These are phyloP conservation scores for Combretum micranthum DNA, from an alignment of 345 rosid species.

Conservation along the genomic window DNA sequence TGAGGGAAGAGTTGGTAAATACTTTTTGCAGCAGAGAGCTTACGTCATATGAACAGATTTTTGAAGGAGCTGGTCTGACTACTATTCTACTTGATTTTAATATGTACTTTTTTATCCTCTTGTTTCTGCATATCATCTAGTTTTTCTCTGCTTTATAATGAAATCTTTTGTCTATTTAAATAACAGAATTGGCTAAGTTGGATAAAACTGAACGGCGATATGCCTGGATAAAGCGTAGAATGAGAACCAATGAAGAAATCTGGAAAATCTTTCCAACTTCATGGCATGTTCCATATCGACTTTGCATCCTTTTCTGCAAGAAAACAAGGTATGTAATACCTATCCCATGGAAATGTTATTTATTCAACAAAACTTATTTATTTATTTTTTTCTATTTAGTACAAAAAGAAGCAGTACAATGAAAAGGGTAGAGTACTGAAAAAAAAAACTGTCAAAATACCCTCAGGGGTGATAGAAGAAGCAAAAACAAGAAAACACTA, in stretches of 20 bases:
- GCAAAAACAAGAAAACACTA: too few species aligned
- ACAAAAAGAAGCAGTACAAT: too few species aligned
- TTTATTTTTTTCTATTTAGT: too few species aligned
- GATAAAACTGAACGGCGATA: constrained; percentile 94
- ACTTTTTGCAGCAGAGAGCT: constrained; percentile 96
- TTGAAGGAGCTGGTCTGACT: constrained; percentile 99
- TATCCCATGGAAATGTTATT: neutral
- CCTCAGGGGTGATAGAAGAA: too few species aligned
- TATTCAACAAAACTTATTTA: neutral
- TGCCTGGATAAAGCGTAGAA: constrained; percentile 97
- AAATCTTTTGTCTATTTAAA: constrained; percentile 6
- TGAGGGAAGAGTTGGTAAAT: constrained; percentile 96
- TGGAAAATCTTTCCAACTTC: constrained; percentile 94
- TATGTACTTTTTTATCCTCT: constrained; percentile 4
- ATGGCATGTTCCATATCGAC: constrained; percentile 96
- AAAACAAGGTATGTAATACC: constrained; percentile 57
- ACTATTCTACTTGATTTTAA: too few species aligned
- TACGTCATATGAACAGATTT: constrained; percentile 94
- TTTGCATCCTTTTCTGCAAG: constrained; percentile 94
- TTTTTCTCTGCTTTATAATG: neutral
- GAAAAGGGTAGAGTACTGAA: too few species aligned
- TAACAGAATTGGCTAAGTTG: constrained; percentile 83
- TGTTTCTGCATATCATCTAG: constrained; percentile 9
- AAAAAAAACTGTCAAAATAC: too few species aligned
- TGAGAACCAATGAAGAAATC: constrained; percentile 90